Base-by-base conservation (phyloP, 2,329 filamentous ascomycete genomes). In the Botrytis deweyae region DNA sequence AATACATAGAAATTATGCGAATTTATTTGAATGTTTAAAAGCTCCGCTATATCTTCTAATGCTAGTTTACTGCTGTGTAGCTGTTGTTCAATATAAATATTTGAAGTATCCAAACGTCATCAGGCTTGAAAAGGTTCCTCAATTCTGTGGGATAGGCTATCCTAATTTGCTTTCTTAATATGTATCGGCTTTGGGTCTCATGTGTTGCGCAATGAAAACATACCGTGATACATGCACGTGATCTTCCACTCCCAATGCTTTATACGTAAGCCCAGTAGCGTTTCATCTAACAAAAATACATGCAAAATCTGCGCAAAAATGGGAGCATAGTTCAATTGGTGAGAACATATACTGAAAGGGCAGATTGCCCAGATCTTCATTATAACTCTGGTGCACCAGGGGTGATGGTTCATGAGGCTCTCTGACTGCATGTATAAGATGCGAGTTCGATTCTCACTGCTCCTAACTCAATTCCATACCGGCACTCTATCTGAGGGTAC, bases 21-120 rank as follows among this genome's bases (percentile, higher is more conserved):
- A 1, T 29, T 58, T 58, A 3, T 18, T 29, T 29, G n/a, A 33
- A 8, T 8, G 0, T 18, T 29, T 58, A 3, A 0, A 29, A 58
- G 16, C 14, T 18, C n/a, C 3, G 7, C 14, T 18, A 8, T 18
- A 29, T 18, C 0, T 0, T 29, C n/a, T 33, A 29, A 29, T 16
- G 14, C 6, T 58, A 9, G 6, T 0, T 33, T 8, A 58, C 9
- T 58, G n/a, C 22, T 52, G 22, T 29, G 5, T 18, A 1, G 6
- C 12, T 7, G 12, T 16, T 29, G 1, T 29, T 58, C 6, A 29
- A 18, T 33, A 16, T 18, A 29, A 18, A 3, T 3, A 9, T 29
- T 55, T 29, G 1, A 58, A 16, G 14, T 58, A 58, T 58, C n/a
- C 14, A 1, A 58, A 58, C 52, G 14, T 18, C n/a, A 18, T 29